Evolutionary conservation across 192 early-diverging fungal species (phyloP), one percentile per base, ranked within the genome.

Genomic region (Coemansia javaensis): DNA sequence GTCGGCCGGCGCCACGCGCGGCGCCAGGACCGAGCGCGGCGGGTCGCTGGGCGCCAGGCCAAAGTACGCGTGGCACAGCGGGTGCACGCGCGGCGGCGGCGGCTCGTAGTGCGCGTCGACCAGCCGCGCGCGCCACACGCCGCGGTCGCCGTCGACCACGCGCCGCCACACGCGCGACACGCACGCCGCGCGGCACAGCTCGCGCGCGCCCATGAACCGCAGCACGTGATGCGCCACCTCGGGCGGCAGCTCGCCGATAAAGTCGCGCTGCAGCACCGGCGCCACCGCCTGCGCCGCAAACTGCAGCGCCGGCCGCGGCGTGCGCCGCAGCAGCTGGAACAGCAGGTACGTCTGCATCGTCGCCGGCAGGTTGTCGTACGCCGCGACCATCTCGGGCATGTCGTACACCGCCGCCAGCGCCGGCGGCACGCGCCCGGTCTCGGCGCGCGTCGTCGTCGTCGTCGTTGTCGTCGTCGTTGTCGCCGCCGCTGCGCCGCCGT

Each of bases 191-290:
- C 82, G 81, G 36, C 85, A 85, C 23, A 99, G 74, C 38, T 87
- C 81, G 22, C 77, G 66, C 7, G 87, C 74, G 47, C 95, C 96
- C 53, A 99, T 75, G 51, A 86, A 90, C 18, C 78, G 66, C 16
- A 97, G 79, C 58, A 97, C 82, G 41, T 91, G 84, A 38, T 86
- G 79, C 24, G 79, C 59, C 17, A 88, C 61, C 48, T 91, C 87
- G 8, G 66, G 32, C 6, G 90, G 90, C 50, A 91, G 62, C 7
- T 75, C 73, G 14, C 78, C 80, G 7, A 99, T 46, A 68, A 97
- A 94, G 74, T 99, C 93, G 53, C 89, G 82, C 53, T 93, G 90
- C 54, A 98, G 78, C 13, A 86, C 84, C 2, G 97, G 91, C 34
- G 90, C 68, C 45, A 99, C 84, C n/a, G 92, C 69, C 23, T 86